Conservation (phyloP, 306 rosid species). For the Vigna mungo region DNA sequence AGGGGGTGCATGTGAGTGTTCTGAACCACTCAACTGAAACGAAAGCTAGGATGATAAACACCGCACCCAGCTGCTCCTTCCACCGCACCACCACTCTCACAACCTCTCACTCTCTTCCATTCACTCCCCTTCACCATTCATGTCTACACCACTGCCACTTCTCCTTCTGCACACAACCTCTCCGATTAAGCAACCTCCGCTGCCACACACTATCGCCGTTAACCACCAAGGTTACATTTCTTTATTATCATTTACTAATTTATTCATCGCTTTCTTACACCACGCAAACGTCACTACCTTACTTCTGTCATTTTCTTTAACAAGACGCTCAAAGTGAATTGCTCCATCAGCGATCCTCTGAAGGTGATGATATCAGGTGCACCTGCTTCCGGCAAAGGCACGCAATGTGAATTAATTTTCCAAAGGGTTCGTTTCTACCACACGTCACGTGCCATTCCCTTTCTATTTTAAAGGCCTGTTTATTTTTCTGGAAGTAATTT, state of each 20-base stretch:
- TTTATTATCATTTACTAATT: background rate
- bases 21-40: background rate
- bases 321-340: conserved; percentile 62
- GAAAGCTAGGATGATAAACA: conserved; percentile 59
- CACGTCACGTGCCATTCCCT: background rate
- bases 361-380: conserved; percentile 97
- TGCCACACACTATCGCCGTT: conserved; percentile 42
- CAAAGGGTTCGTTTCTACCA: conserved; percentile 58
- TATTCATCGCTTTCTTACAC: conserved; percentile 6
- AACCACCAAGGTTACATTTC: conserved; percentile 54
- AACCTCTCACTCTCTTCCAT: conserved; percentile 50
- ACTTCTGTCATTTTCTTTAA: background rate
- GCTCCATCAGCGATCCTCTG: conserved; percentile 68
- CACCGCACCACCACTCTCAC: conserved; percentile 51
- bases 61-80: conserved; percentile 55
- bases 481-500: too few relatives aligned
- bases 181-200: conserved; percentile 54
- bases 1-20: background rate
- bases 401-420: conserved; percentile 90
- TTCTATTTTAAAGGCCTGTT: background rate
- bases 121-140: conserved; percentile 35
- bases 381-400: conserved; percentile 97
- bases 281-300: background rate
- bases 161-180: conserved; percentile 46
- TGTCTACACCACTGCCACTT: conserved; percentile 31